Evolutionary conservation across 345 rosid species (phyloP).

Genomic region (Hirschfeldia incana): DNA sequence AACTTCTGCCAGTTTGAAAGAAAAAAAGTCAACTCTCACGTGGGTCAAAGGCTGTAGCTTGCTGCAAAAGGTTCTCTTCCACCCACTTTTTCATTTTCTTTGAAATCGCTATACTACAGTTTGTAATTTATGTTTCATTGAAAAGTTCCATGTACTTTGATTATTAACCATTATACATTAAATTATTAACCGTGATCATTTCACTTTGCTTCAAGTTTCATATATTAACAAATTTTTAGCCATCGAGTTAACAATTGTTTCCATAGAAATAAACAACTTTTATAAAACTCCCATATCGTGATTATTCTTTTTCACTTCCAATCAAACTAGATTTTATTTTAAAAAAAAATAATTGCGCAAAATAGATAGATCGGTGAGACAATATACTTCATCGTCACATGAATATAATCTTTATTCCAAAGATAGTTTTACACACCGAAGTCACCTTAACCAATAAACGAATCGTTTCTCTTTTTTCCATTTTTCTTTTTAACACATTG

Average conservation of each 20-base stretch:
- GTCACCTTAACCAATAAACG: conserved; percentile 34
- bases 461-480: conserved; percentile 11
- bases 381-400: conserved; percentile 17
- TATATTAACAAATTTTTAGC: background rate
- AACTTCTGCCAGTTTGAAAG: conserved; percentile 12
- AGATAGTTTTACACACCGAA: conserved; percentile 8
- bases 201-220: background rate
- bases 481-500: conserved; percentile 18
- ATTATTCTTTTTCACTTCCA: background rate
- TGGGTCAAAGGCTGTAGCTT: conserved; percentile 18
- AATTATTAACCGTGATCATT: background rate
- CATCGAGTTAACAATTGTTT: background rate
- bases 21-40: background rate
- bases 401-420: conserved; percentile 26
- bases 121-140: conserved; percentile 71
- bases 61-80: conserved; percentile 27
- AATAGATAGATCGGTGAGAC: background rate
- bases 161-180: conserved; percentile 14
- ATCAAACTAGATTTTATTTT: too few species aligned
- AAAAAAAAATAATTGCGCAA: background rate
- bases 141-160: conserved; percentile 18
- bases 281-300: background rate
- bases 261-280: background rate
- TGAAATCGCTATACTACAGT: conserved; percentile 32
- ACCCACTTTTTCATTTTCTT: conserved; percentile 50